Evolutionary conservation across 2,329 filamentous ascomycete genomes (phyloP), one percentile per base, ranked within the genome.

Genomic region (Fusarium goolgardi): DNA sequence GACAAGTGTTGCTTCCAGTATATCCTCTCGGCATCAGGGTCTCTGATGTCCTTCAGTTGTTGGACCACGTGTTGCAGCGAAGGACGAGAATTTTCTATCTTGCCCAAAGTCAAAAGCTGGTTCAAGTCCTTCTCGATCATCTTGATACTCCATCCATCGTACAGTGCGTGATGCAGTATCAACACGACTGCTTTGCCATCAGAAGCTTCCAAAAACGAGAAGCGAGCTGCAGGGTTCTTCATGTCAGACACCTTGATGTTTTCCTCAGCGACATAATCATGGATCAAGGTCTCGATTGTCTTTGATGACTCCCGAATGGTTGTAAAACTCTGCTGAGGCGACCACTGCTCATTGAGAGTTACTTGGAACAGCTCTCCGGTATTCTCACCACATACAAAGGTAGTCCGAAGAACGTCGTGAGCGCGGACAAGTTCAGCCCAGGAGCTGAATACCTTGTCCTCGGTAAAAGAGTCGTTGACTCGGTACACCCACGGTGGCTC

Each of bases 141-240:
- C 8, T 65, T 68, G 32, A 67, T 60, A 8, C 64, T 55, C 64
- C 64, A 67, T 37, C 47, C 64, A 1, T 67, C 64, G 5, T 67
- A 67, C 1, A 67, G 35, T 2, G 64, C 52, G 12, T 67, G 64
- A 6, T 68, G 64, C 2, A 67, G 18, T 16, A 64, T 44, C 5
- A 67, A n/a, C 2, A 68, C 49, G 10, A 67, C n/a, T 2, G 64
- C 59, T 7, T 65, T 67, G 0, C 53, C 53, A 1, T 49, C 37
- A 7, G 18, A 43, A 23, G 40, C 59, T 31, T 64, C 39, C 2
- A 68, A 10, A 16, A 68, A 55, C 0, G 64, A 67, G 2, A 67
- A 0, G 0, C 32, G 40, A 4, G 34, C 40, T 4, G 64, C 53
- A 11, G 64, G 64, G 2, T 34, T 49, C 10, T 34, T 68, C 2